Evolutionary conservation across 208 protist species (phyloP).

Genomic region (Acanthamoeba sp.): DNA sequence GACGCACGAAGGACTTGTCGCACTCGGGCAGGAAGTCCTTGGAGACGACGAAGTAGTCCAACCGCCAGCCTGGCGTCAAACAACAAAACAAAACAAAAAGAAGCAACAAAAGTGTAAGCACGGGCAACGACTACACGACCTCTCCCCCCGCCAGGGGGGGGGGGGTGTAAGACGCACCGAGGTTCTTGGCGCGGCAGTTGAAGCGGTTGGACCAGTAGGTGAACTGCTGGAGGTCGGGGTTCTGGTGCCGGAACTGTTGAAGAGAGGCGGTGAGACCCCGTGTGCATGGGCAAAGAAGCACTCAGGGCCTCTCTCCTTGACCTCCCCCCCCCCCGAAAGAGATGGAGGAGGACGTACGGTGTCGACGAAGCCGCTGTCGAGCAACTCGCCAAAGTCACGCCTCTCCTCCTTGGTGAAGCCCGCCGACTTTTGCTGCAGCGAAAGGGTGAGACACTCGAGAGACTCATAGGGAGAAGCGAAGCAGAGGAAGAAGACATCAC

Average conservation of each 20-base stretch:
- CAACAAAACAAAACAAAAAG: not conserved
- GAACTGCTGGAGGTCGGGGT: conserved; percentile 47
- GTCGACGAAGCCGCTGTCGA: conserved; percentile 33
- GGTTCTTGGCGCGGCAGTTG: conserved; percentile 67
- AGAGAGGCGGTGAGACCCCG: not conserved
- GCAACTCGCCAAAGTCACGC: conserved; percentile 11
- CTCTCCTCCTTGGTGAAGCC: conserved; percentile 69
- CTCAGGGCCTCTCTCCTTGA: not conserved
- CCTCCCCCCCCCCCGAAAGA: not conserved
- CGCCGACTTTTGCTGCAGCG: conserved; percentile 7
- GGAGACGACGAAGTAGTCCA: conserved; percentile 51
- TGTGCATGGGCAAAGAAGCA: not conserved
- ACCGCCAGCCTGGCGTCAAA: not conserved
- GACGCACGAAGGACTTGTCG: conserved; percentile 4
- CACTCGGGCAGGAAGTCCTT: conserved; percentile 2
- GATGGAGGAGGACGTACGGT: not conserved
- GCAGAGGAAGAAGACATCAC: not conserved
- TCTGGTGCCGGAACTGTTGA: conserved; percentile 28
- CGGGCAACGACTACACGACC: no score
- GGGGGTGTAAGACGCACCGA: not conserved
- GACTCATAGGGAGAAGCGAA: not conserved
- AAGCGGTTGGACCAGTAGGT: conserved; percentile 39
- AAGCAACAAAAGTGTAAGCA: no score
- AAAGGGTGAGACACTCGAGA: not conserved
- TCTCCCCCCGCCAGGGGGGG: not conserved